Conservation (phyloP, 2,329 filamentous ascomycete species). For the Aspergillus neotritici region DNA sequence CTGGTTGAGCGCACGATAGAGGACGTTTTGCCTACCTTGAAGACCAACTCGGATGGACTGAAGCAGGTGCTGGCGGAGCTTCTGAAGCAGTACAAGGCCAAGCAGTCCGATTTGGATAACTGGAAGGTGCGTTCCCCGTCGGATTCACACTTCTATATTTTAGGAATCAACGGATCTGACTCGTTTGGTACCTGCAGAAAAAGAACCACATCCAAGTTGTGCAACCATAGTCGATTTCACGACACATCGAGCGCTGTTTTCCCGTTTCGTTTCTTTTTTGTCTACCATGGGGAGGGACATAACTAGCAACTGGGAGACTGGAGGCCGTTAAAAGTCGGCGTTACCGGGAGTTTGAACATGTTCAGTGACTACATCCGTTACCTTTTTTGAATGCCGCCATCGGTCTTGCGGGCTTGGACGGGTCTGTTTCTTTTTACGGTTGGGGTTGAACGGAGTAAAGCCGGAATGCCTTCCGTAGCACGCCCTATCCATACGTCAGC, state of each 20-base stretch:
- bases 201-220: conserved; percentile 48
- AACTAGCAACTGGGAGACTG: conserved; percentile 1
- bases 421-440: neutral
- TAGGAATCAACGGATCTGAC: neutral
- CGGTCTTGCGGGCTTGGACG: neutral
- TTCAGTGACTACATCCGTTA: no score
- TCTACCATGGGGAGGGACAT: neutral
- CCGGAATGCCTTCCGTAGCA: neutral
- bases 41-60: conserved; percentile 89
- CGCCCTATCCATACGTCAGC: neutral
- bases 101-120: conserved; percentile 91
- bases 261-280: conserved; percentile 2
- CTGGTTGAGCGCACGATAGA: conserved; percentile 89
- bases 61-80: conserved; percentile 92
- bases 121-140: conserved; percentile 74
- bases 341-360: conserved; percentile 2
- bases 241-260: conserved; percentile 3
- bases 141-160: neutral
- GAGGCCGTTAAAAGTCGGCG: conserved; percentile 1
- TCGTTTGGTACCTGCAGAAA: conserved; percentile 30
- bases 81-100: conserved; percentile 91
- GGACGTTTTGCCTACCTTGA: conserved; percentile 83
- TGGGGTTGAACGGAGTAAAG: no score
- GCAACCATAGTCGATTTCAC: conserved; percentile 30
- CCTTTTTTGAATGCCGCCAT: neutral